Base-by-base conservation (phyloP, 495 filamentous ascomycete species). In the Trichoderma erinaceum region DNA sequence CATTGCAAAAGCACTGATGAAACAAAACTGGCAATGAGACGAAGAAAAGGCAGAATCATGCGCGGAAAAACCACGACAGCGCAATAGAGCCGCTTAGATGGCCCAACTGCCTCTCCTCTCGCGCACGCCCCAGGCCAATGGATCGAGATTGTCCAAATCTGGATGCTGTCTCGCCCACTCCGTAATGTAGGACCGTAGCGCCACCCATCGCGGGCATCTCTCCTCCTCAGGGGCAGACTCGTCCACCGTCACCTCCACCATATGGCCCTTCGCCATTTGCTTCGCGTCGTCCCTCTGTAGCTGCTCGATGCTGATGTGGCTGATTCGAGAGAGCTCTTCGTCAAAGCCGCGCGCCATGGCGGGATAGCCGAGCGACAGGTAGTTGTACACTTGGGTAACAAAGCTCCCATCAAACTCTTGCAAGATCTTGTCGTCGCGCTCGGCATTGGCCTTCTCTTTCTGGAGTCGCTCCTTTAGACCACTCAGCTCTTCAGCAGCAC, bases 301-400 rank as follows among this genome's bases (percentile, higher is more conserved):
- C 58, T 90, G 85, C 32, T 83, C 79, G 38, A 91, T 69, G 0
- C 83, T 67, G 25, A 94, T 87, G 5, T 83, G 81, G 41, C 89
- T 90, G 64, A 97, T 93, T 74, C 87, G 88, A 73, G 87, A 84
- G 27, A 97, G 81, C 77, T 97, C 93, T 52, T 85, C 78, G 75
- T 97, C 93, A 73, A 89, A 97, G 66, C 85, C 85, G 15, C 90
- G 86, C 13, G 92, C 93, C 32, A 93, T 83, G 18, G 90, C 87
- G 10, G 93, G 92, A 75, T 96, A 97, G 4, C 93, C 93, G 25
- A 97, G 84, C 1, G 92, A 96, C 16, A 97, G 82, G 78, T 97
- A 97, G 74, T 97, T 97, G 81, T 93, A 97, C 21, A 97, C 92
- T 76, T 97, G 93, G 3, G 92, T 96, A 50, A 97, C 86, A 78